Conservation (phyloP, 345 rosid genomes). For the Salix suchowensis region DNA sequence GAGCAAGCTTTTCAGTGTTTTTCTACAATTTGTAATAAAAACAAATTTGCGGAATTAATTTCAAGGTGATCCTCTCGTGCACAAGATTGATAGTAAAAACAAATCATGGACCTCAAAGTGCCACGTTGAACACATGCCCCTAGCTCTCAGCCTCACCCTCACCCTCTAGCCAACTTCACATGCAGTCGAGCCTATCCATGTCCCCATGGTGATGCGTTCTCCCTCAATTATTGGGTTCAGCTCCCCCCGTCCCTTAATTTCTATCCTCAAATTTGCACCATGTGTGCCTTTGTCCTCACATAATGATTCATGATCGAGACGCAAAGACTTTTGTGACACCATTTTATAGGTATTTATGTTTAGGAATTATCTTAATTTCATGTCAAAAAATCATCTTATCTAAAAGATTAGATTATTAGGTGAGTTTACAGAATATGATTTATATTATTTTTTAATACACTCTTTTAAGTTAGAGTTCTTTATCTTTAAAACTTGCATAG, state of each 20-base stretch:
- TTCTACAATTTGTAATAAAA: neutral
- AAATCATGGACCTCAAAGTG: constrained; percentile 9
- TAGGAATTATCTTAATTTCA: too few species aligned
- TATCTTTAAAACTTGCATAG: too few species aligned
- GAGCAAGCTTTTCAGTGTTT: too few species aligned
- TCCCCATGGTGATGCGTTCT: neutral
- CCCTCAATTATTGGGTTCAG: constrained; percentile 4
- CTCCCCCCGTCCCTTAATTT: neutral
- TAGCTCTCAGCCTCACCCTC: neutral
- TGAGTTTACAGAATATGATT: too few species aligned
- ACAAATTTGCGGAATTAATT: too few species aligned
- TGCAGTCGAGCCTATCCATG: constrained; percentile 12
- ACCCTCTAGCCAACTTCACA: neutral
- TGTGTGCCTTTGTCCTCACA: neutral
- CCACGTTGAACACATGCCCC: constrained; percentile 8
- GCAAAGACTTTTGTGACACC: neutral
- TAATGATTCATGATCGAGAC: neutral
- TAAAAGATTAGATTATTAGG: accelerated
- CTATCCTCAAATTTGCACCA: neutral
- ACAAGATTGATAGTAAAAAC: neutral
- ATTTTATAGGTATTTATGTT: neutral
- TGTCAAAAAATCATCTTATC: accelerated
- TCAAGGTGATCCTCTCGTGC: neutral
- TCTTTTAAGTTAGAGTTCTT: too few species aligned
- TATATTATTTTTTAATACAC: too few species aligned